Conservation (phyloP, 2,329 filamentous ascomycete species). For the Colletotrichum spinosum region DNA sequence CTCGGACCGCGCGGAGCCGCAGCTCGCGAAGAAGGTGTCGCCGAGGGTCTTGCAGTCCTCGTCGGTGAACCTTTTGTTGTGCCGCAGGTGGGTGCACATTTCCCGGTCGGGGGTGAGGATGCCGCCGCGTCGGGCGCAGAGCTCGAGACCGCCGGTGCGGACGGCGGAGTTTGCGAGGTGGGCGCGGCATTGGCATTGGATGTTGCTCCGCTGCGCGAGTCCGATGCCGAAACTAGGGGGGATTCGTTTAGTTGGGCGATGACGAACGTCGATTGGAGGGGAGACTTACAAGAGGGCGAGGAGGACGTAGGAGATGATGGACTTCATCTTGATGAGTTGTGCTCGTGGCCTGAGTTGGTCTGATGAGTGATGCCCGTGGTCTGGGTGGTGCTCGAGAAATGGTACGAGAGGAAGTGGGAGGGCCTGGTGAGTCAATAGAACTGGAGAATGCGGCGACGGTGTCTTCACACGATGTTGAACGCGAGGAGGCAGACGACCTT, state of each 20-base stretch:
- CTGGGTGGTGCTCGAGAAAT: background rate
- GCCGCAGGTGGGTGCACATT: conserved; percentile 25
- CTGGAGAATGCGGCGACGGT: too few relatives aligned
- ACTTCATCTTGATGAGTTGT: conserved; percentile 21
- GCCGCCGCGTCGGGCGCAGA: conserved; percentile 27
- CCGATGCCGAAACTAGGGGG: conserved; percentile 15
- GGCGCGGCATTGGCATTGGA: conserved; percentile 29
- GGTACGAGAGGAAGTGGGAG: background rate
- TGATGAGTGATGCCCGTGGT: background rate
- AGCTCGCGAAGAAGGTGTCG: conserved; percentile 31
- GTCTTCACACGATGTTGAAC: too few relatives aligned
- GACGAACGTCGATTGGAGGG: background rate
- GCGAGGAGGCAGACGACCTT: too few relatives aligned
- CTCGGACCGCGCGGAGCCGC: conserved; percentile 26
- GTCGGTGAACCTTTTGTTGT: conserved; percentile 21
- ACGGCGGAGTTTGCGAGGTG: conserved; percentile 13
- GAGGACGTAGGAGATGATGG: conserved; percentile 18
- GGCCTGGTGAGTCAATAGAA: background rate
- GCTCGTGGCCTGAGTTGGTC: background rate
- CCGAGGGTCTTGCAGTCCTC: conserved; percentile 27
- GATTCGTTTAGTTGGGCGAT: background rate
- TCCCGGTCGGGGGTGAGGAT: conserved; percentile 23
- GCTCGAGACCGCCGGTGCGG: conserved; percentile 18
- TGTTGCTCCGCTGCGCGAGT: conserved; percentile 29
- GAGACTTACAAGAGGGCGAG: conserved; percentile 22